Evolutionary conservation across 2,329 filamentous ascomycete genomes (phyloP), one percentile per base, ranked within the genome.

Genomic region (Xylaria hypoxylon): DNA sequence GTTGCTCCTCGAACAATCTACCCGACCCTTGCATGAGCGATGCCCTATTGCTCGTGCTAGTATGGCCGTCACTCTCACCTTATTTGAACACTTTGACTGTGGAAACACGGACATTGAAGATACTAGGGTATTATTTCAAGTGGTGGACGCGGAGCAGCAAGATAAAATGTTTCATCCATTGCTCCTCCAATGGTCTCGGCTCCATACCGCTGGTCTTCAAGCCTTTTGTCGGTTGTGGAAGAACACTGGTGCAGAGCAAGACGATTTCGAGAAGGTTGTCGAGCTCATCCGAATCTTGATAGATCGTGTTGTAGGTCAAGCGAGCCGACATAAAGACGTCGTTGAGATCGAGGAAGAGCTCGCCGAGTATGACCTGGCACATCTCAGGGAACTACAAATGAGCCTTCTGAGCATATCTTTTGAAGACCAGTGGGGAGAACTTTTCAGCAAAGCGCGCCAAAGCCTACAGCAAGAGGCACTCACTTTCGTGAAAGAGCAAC

Each of bases 401-500:
- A 92, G 96, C 72, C 85, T 97, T 11, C 83, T 98, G 4, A 93
- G 97, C 77, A 83, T 96, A 70, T 92, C 93, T 0, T 98, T 98
- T 76, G 95, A 98, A 77, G 93, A 96, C 77, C 92, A 92, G 55
- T 99, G 96, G 96, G 94, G 94, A 13, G 88, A 92, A 68, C 94
- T 98, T 79, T 84, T 99, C 31, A 88, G 88, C 70, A 93, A 96
- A 79, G 92, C 97, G n/a, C 91, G 94, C 38, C 93, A 97, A 61
- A 93, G 97, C 78, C 85, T 98, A 50, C 92, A 93, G 72, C 90
- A 95, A 74, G 96, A 99, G 79, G 94, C 95, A 11, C 82, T 97
- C 60, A 93, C 97, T 75, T 99, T 99, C 76, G 92, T 98, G 79
- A 97, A 97, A 79, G 96, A 99, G 80, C 96, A 99, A 79, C 89